A percentile compares a stretch with the other conserved stretches of the same genome.
phyloP scores from a whole-genome alignment of 441 rosid genomes.

The Erysimum cheiri region DNA sequence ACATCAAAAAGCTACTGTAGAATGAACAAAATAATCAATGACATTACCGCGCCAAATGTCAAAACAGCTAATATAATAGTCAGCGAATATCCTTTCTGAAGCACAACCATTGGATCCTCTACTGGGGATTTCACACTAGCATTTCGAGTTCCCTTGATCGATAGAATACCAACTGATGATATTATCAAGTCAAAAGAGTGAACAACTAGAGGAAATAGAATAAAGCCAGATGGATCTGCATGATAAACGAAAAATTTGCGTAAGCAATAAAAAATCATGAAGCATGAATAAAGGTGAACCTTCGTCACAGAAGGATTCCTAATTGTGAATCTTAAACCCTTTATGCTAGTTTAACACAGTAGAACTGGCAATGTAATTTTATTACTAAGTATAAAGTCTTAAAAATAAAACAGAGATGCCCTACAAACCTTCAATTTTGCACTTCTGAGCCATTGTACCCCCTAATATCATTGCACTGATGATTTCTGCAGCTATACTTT shows the following conservation, averaged over 20 bases:
- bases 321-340: neutral
- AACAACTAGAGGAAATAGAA: conserved; percentile 95
- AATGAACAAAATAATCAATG: conserved; percentile 24
- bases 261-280: conserved; percentile 1
- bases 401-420: conserved; percentile 2
- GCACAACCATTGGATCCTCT: conserved; percentile 95
- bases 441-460: conserved; percentile 94
- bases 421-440: conserved; percentile 88
- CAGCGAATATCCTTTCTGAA: conserved; percentile 95
- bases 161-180: conserved; percentile 88
- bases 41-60: conserved; percentile 81
- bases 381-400: neutral
- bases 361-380: neutral
- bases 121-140: conserved; percentile 70
- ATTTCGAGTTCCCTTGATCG: conserved; percentile 81
- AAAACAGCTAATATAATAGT: conserved; percentile 85
- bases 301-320: conserved; percentile 4
- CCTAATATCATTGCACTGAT: conserved; percentile 99
- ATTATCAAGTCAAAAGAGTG: conserved; percentile 95
- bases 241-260: conserved; percentile 33
- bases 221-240: conserved; percentile 99
- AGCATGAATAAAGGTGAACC: conserved; percentile 1
- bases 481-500: conserved; percentile 99
- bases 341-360: conserved; percentile 1
- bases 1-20: neutral